Evolutionary conservation across 1,284 basidiomycete genomes (phyloP), one percentile per base, ranked within the genome.

Genomic region (Amylostereum areolatum): DNA sequence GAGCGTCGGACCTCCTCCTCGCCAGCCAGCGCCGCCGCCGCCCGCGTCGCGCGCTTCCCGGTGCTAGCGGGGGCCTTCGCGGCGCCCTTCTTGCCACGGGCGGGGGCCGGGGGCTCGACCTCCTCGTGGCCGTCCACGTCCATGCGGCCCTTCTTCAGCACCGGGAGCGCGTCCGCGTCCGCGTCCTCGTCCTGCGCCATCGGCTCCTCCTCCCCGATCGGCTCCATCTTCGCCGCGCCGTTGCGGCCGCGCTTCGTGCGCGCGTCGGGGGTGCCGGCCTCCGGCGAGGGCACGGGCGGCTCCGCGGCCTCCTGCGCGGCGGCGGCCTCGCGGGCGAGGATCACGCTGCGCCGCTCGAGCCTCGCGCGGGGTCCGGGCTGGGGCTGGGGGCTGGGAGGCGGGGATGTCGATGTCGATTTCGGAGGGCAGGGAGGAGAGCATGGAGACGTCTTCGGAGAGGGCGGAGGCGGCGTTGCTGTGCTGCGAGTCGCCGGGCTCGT

Each of bases 321-420:
- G 9, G 45, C 52, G 7, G 47, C 29, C 32, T 52, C 51, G 28
- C 51, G 52, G 8, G 52, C 65, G 4, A 79, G 57, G 1, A 80
- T 68, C 42, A 76, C 64, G 54, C 72, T 72, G 2, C 75, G 72
- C 31, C 80, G 73, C 54, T 73, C 73, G 2, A 80, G 67, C 4
- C 65, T 68, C 2, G 58, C 62, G 29, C 63, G 55, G 46, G 61
- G 64, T 10, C 61, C 60, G 45, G 49, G 48, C 11, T 60, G 52
- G 49, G 61, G 35, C 72, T 59, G 27, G 66, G 60, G 51, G 11
- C 50, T 49, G 33, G 28, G 34, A 35, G 18, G 28, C 45, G 35
- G 37, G 27, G 50, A 33, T 68, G 52, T 75, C 27, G 46, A 43
- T 59, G 28, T 52, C 52, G 8, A 55, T 56, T n/a, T 59, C 52